A percentile compares a stretch with the other conserved stretches of the same genome.
Evolutionary conservation across 2,329 filamentous ascomycete genomes (phyloP).

Genomic region (Nemania sp.): DNA sequence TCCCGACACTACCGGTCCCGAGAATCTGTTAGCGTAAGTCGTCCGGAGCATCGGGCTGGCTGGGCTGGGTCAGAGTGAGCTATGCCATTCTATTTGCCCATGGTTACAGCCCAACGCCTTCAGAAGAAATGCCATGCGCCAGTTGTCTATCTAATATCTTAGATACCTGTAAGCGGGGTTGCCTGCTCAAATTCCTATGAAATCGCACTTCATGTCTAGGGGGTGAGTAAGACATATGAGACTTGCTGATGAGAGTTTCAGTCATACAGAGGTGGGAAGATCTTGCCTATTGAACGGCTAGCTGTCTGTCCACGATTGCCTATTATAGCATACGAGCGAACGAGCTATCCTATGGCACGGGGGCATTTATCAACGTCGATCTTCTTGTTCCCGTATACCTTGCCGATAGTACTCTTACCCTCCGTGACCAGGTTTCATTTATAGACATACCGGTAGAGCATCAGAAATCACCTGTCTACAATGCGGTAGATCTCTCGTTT

Average conservation of each 20-base stretch:
- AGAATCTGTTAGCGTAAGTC: conserved; percentile 35
- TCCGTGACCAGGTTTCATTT: conserved; percentile 29
- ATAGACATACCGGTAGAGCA: conserved; percentile 9
- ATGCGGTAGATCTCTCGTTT: conserved; percentile 11
- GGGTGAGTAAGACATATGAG: conserved; percentile 19
- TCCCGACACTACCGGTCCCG: conserved; percentile 34
- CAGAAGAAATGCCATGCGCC: conserved; percentile 14
- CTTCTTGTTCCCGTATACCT: conserved; percentile 21
- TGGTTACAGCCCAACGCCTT: conserved; percentile 1
- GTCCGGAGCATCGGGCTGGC: conserved; percentile 22
- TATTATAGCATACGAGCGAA: conserved; percentile 11
- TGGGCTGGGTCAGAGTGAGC: conserved; percentile 10
- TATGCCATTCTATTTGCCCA: conserved; percentile 18
- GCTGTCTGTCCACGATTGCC: conserved; percentile 2
- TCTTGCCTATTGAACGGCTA: conserved; percentile 27
- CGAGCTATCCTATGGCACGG: conserved; percentile 4
- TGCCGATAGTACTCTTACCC: conserved; percentile 10
- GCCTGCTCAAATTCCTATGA: background rate
- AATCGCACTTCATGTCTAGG: background rate
- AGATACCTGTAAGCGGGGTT: background rate
- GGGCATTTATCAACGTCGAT: conserved; percentile 21
- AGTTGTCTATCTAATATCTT: background rate
- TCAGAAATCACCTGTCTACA: conserved; percentile 15
- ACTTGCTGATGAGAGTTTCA: conserved; percentile 27
- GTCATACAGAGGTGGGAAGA: conserved; percentile 29